phyloP scores from a whole-genome alignment of 805 yeast genomes.

The Scheffersomyces amazonensis region DNA sequence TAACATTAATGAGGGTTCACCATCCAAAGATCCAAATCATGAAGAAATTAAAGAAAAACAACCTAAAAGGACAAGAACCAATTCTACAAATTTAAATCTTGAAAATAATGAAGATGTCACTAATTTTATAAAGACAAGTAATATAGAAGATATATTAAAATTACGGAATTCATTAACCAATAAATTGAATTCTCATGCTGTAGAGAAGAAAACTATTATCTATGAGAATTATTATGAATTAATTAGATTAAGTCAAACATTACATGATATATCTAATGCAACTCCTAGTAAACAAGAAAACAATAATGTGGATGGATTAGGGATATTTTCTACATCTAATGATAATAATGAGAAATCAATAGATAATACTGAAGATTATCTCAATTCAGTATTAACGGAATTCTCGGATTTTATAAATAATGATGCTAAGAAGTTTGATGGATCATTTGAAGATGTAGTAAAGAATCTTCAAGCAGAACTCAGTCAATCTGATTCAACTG shows the following conservation, averaged over 20 bases:
- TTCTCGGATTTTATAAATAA: slow-evolving; percentile 18
- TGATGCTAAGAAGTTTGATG: slow-evolving; percentile 15
- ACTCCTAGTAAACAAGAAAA: slow-evolving; percentile 3
- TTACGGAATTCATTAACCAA: slow-evolving; percentile 36
- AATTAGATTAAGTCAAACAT: slow-evolving; percentile 61
- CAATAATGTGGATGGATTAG: slow-evolving; percentile 4
- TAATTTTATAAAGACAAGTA: slow-evolving; percentile 17
- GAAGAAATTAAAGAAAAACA: neutral
- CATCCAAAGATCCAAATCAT: neutral
- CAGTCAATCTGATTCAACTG: slow-evolving; percentile 10
- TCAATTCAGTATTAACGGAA: slow-evolving; percentile 19
- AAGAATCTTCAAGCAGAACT: slow-evolving; percentile 8
- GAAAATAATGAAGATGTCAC: slow-evolving; percentile 16
- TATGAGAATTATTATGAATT: slow-evolving; percentile 75
- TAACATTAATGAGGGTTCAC: neutral
- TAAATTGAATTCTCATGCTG: slow-evolving; percentile 50
- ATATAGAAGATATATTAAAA: slow-evolving; percentile 28
- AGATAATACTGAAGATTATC: slow-evolving; percentile 10
- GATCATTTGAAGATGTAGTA: slow-evolving; percentile 19
- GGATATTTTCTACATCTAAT: slow-evolving; percentile 3
- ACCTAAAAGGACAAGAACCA: neutral
- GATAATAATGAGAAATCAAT: slow-evolving; percentile 4
- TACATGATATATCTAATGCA: slow-evolving; percentile 23
- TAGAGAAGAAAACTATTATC: slow-evolving; percentile 65
- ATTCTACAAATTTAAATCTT: slow-evolving; percentile 6